Evolutionary conservation across 2,329 filamentous ascomycete species (phyloP).

Genomic region (Trichoderma guizhouense): DNA sequence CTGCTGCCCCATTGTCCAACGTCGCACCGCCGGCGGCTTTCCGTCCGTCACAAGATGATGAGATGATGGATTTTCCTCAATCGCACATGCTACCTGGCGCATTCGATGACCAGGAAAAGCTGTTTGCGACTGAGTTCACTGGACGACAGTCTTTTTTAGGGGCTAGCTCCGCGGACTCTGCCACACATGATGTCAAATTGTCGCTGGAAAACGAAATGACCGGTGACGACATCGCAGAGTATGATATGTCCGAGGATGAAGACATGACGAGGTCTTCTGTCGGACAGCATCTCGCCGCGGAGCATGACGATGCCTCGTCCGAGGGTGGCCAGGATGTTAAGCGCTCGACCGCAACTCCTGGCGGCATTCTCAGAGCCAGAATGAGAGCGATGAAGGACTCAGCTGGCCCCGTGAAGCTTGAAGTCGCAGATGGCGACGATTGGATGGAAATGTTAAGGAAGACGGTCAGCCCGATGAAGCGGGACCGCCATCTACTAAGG

Average conservation of each 20-base stretch:
- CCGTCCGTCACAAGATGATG: constrained; percentile 39
- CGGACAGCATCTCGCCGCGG: constrained; percentile 70
- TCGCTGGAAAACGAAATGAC: constrained; percentile 51
- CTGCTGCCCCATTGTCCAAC: constrained; percentile 16
- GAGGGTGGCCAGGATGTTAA: constrained; percentile 48
- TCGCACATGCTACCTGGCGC: constrained; percentile 67
- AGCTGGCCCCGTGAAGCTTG: constrained; percentile 55
- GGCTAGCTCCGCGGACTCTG: constrained; percentile 81
- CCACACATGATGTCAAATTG: constrained; percentile 57
- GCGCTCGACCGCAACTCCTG: constrained; percentile 48
- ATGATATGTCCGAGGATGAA: constrained; percentile 68
- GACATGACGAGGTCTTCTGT: constrained; percentile 77
- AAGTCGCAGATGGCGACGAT: constrained; percentile 69
- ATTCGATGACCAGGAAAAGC: constrained; percentile 63
- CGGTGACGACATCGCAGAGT: constrained; percentile 67
- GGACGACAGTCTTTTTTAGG: constrained; percentile 81
- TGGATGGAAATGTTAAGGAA: constrained; percentile 94
- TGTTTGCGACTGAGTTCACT: constrained; percentile 55
- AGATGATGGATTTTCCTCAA: constrained; percentile 56
- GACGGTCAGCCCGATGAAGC: constrained; percentile 90
- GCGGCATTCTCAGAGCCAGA: constrained; percentile 60
- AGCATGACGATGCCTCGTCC: constrained; percentile 61
- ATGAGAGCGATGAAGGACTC: constrained; percentile 62
- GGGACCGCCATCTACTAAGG: constrained; percentile 72
- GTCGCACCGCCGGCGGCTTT: constrained; percentile 21